These are phyloP conservation scores for Linaria vulgaris DNA, from an alignment of 257 asterid species.

Conservation along the genomic window DNA sequence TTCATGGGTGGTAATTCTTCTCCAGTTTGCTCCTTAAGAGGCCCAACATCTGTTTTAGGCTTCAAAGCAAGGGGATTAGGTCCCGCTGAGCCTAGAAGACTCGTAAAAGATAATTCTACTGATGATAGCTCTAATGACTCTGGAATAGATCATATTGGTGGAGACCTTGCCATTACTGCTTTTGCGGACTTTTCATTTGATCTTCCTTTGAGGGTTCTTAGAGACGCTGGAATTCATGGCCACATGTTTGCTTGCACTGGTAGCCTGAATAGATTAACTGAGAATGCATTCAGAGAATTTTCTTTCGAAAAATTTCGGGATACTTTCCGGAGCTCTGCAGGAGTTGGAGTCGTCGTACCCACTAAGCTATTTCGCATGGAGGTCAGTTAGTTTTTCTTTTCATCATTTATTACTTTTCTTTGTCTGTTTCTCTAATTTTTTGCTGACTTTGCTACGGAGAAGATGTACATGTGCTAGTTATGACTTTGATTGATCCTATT, in stretches of 20 bases:
- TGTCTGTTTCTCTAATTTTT: background rate
- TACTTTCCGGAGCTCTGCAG: conserved; percentile 76
- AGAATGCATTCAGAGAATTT: conserved; percentile 54
- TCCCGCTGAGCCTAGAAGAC: conserved; percentile 82
- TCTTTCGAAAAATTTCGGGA: conserved; percentile 58
- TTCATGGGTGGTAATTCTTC: conserved; percentile 89
- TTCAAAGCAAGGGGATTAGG: conserved; percentile 91
- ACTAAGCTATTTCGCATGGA: conserved; percentile 92
- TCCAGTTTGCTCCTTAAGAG: conserved; percentile 78
- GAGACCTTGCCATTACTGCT: conserved; percentile 87
- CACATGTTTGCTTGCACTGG: conserved; percentile 91
- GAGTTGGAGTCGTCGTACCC: conserved; percentile 79
- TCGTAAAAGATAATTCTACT: conserved; percentile 38
- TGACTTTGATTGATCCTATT: no score
- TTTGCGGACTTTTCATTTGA: conserved; percentile 93
- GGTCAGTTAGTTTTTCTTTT: conserved; percentile 48
- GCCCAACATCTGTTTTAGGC: conserved; percentile 85
- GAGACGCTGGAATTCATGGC: conserved; percentile 90
- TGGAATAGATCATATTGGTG: conserved; percentile 76
- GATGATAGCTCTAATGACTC: conserved; percentile 42
- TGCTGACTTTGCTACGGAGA: no score
- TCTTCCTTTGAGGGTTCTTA: conserved; percentile 73
- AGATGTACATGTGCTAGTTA: no score
- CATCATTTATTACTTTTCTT: conserved; percentile 1
- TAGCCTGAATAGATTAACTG: conserved; percentile 71